phyloP scores from a whole-genome alignment of 306 rosid species.

The Hippophae tibetana region DNA sequence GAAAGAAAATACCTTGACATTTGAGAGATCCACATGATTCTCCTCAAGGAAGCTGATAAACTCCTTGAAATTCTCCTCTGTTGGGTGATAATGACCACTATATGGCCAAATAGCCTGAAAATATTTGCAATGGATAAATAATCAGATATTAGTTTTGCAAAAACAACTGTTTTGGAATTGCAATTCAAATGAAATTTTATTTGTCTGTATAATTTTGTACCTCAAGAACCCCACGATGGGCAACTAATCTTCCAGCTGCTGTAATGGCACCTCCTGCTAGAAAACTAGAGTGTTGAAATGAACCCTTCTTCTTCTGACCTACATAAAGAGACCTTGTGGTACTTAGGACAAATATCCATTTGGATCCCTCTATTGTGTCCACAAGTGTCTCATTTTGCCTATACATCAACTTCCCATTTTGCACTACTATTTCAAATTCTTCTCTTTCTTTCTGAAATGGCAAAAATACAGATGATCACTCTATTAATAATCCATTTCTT shows the following conservation, averaged over 20 bases:
- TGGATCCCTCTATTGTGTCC: constrained; percentile 52
- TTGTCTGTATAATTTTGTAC: constrained; percentile 17
- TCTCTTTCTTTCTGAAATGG: constrained; percentile 63
- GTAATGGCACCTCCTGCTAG: constrained; percentile 89
- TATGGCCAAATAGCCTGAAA: constrained; percentile 93
- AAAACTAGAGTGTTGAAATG: constrained; percentile 81
- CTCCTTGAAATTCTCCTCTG: constrained; percentile 79
- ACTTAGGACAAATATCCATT: constrained; percentile 89
- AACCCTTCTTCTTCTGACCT: constrained; percentile 71
- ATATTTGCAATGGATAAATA: too few species aligned
- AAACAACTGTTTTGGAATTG: neutral
- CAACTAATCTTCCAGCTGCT: constrained; percentile 85
- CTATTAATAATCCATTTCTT: neutral
- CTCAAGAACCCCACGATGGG: constrained; percentile 60
- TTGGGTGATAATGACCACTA: constrained; percentile 93
- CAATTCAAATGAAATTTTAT: too few species aligned
- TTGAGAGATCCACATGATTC: constrained; percentile 66
- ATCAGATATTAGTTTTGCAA: neutral
- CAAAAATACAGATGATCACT: neutral
- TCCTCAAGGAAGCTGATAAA: constrained; percentile 70
- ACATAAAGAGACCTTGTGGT: constrained; percentile 73
- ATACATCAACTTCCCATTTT: constrained; percentile 51
- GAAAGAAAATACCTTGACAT: constrained; percentile 49
- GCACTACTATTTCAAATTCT: constrained; percentile 60
- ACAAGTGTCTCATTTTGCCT: constrained; percentile 38